Conservation (phyloP, 768 basidiomycete genomes). For the Agaricus subrufescens region DNA sequence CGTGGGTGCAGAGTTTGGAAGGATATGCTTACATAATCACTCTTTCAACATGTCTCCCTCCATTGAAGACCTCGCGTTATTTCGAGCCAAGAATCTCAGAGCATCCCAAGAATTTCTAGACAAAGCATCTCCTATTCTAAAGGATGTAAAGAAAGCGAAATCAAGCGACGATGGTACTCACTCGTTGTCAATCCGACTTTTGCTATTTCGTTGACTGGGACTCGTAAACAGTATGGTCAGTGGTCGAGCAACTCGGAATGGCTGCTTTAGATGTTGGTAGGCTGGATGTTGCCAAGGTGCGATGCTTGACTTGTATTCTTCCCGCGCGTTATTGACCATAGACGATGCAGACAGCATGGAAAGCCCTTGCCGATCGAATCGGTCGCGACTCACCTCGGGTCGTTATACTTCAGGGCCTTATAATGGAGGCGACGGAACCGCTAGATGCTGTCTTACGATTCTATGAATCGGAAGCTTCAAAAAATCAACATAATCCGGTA, state of each 20-base stretch:
- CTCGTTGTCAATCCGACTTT: conserved; percentile 11
- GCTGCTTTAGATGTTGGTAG: conserved; percentile 76
- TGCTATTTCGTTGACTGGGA: neutral
- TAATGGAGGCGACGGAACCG: conserved; percentile 65
- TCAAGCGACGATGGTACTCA: conserved; percentile 54
- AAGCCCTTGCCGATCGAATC: conserved; percentile 8
- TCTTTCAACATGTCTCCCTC: conserved; percentile 36
- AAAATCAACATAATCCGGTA: conserved; percentile 69
- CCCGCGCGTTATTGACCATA: neutral
- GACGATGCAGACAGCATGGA: conserved; percentile 2
- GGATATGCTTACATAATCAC: conserved; percentile 4
- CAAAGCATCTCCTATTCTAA: conserved; percentile 46
- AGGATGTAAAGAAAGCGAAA: conserved; percentile 35
- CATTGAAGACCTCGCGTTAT: conserved; percentile 49
- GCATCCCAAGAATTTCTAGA: conserved; percentile 59
- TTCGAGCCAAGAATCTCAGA: conserved; percentile 45
- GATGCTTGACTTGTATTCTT: conserved; percentile 11
- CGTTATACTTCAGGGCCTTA: conserved; percentile 70
- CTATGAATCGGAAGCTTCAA: conserved; percentile 61
- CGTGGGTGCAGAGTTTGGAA: neutral
- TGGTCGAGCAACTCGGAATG: conserved; percentile 74
- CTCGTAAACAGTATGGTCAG: conserved; percentile 60
- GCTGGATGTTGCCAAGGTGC: conserved; percentile 70
- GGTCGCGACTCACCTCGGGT: conserved; percentile 72
- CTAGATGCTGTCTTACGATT: conserved; percentile 54